Base-by-base conservation (phyloP, 345 rosid species). In the Brassica rapa region DNA sequence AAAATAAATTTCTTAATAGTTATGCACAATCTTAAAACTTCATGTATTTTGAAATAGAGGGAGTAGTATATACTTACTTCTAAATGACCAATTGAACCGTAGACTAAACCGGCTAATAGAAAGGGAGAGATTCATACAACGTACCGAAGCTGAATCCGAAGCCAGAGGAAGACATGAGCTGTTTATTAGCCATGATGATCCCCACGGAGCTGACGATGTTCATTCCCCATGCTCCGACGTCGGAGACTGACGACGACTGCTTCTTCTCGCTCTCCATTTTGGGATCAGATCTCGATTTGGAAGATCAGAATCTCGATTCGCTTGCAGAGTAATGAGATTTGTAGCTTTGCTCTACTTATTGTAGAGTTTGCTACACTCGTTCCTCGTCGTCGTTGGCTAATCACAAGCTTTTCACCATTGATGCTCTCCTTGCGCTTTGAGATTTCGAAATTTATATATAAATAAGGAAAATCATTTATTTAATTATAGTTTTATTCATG, bases 181-280 rank as follows among this genome's bases (percentile, higher is more conserved):
- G 98, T 88, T 94, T 94, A 83, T 94, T 94, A 57, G 93, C 98
- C 98, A 94, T 91, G 57, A 92, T 94, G 75, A 94, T 89, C 24
- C 98, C 97, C 39, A 94, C 97, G 70, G 98, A 94, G 86, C 98
- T 94, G 25, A 92, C 19, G 4, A 53, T 53, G 24, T 53, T 94
- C 98, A 92, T 91, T 43, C 85, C 97, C 98, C 98, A 94, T 1
- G 98, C 98, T 15, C 98, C 97, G 10, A 89, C 86, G 76, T 94
- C 91, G 0, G 98, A 94, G 10, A 94, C 94, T 3, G 53, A 46
- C 9, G 91, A 68, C 71, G 93, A 80, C 73, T 84, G 77, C 65
- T 86, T 91, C 87, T 84, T 85, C 88, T 89, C 90, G 76, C 53
- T 73, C 88, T 87, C 93, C 87, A 75, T 24, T 70, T 53, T 49